Conservation (phyloP, 495 filamentous ascomycete species). For the Lophiotrema nucula region DNA sequence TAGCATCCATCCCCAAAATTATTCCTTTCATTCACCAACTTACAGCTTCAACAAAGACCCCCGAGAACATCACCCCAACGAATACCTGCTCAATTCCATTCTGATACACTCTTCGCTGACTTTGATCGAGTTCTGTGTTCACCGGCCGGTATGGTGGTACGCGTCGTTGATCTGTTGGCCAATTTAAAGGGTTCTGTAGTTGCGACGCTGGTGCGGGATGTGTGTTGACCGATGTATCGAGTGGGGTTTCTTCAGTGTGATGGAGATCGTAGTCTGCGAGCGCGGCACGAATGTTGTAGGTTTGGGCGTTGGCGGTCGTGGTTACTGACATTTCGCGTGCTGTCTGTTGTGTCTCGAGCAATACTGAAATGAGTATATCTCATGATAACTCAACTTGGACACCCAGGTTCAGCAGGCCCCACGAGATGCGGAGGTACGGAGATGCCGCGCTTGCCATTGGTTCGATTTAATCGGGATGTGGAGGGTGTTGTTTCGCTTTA, state of each 20-base stretch:
- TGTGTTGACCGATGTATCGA: constrained; percentile 30
- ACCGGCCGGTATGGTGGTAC: constrained; percentile 52
- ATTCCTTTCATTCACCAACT: constrained; percentile 25
- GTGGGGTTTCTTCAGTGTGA: constrained; percentile 38
- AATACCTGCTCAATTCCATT: constrained; percentile 48
- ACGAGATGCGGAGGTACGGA: too few species aligned
- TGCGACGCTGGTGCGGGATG: constrained; percentile 24
- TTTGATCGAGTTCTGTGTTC: constrained; percentile 47
- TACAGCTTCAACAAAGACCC: constrained; percentile 54
- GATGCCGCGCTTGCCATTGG: too few species aligned
- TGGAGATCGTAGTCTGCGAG: constrained; percentile 53
- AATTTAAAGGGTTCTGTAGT: constrained; percentile 40
- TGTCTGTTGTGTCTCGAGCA: too few species aligned
- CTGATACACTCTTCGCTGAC: constrained; percentile 45
- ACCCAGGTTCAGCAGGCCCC: too few species aligned
- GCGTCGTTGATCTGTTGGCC: constrained; percentile 50
- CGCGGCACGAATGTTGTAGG: constrained; percentile 36
- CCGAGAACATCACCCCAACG: constrained; percentile 53
- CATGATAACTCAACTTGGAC: too few species aligned
- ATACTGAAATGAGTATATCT: too few species aligned
- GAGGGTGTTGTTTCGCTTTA: too few species aligned
- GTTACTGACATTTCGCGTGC: constrained; percentile 47
- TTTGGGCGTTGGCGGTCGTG: constrained; percentile 40
- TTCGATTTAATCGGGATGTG: too few species aligned
- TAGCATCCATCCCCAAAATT: background rate